Conservation (phyloP, 345 rosid genomes). For the Aethionema arabicum region DNA sequence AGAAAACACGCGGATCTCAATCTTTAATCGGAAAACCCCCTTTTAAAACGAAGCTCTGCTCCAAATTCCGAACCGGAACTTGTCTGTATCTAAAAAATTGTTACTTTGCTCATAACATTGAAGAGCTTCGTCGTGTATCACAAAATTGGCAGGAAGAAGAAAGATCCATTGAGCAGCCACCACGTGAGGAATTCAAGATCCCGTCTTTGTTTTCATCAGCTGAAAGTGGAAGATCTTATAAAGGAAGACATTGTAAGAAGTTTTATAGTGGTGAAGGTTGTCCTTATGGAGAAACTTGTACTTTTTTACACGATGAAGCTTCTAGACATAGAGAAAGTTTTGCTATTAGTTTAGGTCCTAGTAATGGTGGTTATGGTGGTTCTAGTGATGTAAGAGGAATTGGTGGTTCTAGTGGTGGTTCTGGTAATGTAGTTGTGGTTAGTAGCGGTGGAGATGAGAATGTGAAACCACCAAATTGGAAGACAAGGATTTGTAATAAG, state of each 20-base stretch:
- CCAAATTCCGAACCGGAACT: conserved; percentile 70
- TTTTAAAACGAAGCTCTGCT: conserved; percentile 88
- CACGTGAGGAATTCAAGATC: conserved; percentile 67
- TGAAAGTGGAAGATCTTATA: conserved; percentile 63
- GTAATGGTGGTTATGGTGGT: conserved; percentile 58
- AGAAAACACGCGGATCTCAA: conserved; percentile 51
- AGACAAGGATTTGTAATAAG: conserved; percentile 84
- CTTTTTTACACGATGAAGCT: conserved; percentile 75
- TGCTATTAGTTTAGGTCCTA: conserved; percentile 80
- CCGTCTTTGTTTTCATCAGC: conserved; percentile 48
- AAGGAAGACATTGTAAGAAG: conserved; percentile 45
- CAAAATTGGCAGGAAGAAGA: conserved; percentile 69
- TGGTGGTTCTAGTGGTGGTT: conserved; percentile 31
- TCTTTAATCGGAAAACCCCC: conserved; percentile 66
- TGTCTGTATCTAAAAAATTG: conserved; percentile 71
- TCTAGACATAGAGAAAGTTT: conserved; percentile 80
- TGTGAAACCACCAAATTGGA: conserved; percentile 80
- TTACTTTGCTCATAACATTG: conserved; percentile 84
- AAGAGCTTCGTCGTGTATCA: conserved; percentile 87
- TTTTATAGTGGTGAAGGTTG: conserved; percentile 64
- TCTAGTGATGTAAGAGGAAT: conserved; percentile 29
- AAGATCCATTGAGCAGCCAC: conserved; percentile 28
- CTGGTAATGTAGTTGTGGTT: conserved; percentile 4
- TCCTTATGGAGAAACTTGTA: conserved; percentile 81
- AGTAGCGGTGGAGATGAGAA: conserved; percentile 37